phyloP scores from a whole-genome alignment of 1,139 yeast genomes.

The Pichia sorboxylosa region DNA sequence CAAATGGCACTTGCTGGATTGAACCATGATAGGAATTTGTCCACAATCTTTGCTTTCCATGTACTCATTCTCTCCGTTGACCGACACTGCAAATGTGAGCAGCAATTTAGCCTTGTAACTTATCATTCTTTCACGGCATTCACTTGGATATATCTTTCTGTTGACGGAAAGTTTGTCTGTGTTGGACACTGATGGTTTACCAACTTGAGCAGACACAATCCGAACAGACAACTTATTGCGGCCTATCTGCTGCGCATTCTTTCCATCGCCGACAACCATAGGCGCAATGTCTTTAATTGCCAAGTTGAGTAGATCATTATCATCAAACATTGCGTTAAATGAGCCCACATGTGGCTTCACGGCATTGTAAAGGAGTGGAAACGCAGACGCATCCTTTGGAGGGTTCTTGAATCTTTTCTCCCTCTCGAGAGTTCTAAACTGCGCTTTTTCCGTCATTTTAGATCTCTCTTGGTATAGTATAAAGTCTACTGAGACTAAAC shows the following conservation, averaged over 20 bases:
- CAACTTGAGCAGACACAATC: conserved; percentile 76
- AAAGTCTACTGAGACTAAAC: too few species aligned
- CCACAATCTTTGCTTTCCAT: conserved; percentile 88
- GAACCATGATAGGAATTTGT: conserved; percentile 80
- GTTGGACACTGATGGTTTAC: conserved; percentile 67
- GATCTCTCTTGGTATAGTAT: too few species aligned
- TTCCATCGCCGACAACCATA: conserved; percentile 74
- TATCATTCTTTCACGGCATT: conserved; percentile 81
- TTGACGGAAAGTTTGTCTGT: conserved; percentile 72
- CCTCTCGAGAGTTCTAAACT: conserved; percentile 79
- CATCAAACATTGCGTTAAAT: conserved; percentile 87
- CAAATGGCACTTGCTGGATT: conserved; percentile 82
- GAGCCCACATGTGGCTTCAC: conserved; percentile 94
- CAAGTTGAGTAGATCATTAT: conserved; percentile 70
- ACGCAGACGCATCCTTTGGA: conserved; percentile 75
- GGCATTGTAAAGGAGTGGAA: conserved; percentile 75
- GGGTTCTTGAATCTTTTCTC: conserved; percentile 80
- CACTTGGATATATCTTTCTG: conserved; percentile 76
- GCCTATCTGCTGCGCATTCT: conserved; percentile 57
- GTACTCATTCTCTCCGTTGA: conserved; percentile 70
- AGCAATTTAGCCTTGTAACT: conserved; percentile 65
- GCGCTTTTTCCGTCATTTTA: conserved; percentile 29
- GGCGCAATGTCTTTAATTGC: conserved; percentile 85
- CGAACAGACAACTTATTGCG: conserved; percentile 62
- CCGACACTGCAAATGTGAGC: conserved; percentile 71